phyloP scores from a whole-genome alignment of 202 grass and related monocot genomes.

The Schoenoplectus triqueter region DNA sequence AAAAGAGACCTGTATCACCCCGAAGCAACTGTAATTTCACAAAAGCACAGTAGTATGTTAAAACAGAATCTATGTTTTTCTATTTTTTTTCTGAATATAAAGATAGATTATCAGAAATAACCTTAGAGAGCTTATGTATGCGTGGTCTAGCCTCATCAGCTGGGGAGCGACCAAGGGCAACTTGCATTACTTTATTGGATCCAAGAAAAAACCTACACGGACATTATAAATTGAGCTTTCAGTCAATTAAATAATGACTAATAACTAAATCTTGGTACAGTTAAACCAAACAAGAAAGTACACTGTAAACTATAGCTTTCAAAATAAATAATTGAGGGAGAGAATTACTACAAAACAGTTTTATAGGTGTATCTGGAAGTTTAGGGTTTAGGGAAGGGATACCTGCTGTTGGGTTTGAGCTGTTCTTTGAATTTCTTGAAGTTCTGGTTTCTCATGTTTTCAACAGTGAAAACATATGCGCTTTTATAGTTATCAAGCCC shows the following conservation, averaged over 20 bases:
- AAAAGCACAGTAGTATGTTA: conserved; percentile 33
- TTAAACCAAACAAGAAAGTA: not conserved
- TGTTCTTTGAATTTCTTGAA: conserved; percentile 88
- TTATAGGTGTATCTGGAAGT: not conserved
- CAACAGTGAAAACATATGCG: conserved; percentile 78
- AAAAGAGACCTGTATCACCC: conserved; percentile 70
- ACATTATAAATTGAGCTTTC: not conserved
- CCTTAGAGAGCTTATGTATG: conserved; percentile 84
- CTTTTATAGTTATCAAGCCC: conserved; percentile 49
- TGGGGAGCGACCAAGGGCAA: conserved; percentile 70
- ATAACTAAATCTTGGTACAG: conserved; percentile 1
- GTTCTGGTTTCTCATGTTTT: conserved; percentile 96
- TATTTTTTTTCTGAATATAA: not conserved
- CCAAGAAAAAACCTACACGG: conserved; percentile 86
- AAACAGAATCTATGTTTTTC: not conserved
- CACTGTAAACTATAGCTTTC: not conserved
- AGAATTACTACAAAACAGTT: conserved; percentile 45
- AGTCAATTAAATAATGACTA: not conserved
- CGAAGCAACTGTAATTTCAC: conserved; percentile 58
- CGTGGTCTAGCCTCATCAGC: conserved; percentile 79
- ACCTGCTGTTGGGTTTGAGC: conserved; percentile 79
- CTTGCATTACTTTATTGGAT: conserved; percentile 97
- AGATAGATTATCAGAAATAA: conserved; percentile 17
- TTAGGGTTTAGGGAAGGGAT: not conserved
- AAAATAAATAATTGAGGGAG: not conserved